A percentile compares a stretch with the other conserved stretches of the same genome.
Evolutionary conservation across 192 early-diverging fungal species (phyloP).

Genomic region (Glomus cerebriforme): DNA sequence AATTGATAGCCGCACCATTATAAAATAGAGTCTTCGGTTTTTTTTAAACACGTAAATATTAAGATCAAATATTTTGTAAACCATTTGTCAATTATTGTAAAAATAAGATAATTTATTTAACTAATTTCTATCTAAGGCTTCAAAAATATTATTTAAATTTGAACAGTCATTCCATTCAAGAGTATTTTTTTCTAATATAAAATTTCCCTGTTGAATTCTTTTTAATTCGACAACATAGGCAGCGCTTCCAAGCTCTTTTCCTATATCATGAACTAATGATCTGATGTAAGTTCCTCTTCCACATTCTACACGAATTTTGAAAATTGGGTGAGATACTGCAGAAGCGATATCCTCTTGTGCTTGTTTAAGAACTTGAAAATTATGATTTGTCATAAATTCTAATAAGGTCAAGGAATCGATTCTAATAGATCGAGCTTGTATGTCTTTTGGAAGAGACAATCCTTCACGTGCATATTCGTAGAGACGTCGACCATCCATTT

Average conservation of each 20-base stretch:
- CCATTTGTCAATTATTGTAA: too few species aligned
- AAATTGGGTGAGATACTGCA: conserved; percentile 32
- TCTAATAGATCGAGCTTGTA: conserved; percentile 41
- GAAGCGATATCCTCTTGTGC: too few species aligned
- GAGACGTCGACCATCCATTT: conserved; percentile 66
- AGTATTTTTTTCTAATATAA: conserved; percentile 50
- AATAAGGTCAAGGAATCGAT: conserved; percentile 45
- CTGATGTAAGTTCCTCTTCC: conserved; percentile 76
- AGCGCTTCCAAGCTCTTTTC: conserved; percentile 49
- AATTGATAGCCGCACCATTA: too few species aligned
- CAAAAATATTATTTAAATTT: conserved; percentile 13
- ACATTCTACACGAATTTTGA: conserved; percentile 63
- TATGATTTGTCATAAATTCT: conserved; percentile 34
- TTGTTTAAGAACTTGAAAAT: not conserved
- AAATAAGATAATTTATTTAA: too few species aligned
- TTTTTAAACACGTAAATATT: too few species aligned
- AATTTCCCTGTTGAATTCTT: conserved; percentile 58
- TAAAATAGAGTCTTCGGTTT: too few species aligned
- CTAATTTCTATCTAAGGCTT: not conserved
- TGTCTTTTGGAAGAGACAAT: conserved; percentile 42
- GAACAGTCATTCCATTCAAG: conserved; percentile 27
- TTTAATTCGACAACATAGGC: conserved; percentile 66
- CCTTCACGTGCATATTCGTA: conserved; percentile 72
- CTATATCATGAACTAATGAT: conserved; percentile 71
- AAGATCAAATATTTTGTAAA: too few species aligned